Evolutionary conservation across 2,329 filamentous ascomycete species (phyloP).

Genomic region (Ceratocystis albifundus): DNA sequence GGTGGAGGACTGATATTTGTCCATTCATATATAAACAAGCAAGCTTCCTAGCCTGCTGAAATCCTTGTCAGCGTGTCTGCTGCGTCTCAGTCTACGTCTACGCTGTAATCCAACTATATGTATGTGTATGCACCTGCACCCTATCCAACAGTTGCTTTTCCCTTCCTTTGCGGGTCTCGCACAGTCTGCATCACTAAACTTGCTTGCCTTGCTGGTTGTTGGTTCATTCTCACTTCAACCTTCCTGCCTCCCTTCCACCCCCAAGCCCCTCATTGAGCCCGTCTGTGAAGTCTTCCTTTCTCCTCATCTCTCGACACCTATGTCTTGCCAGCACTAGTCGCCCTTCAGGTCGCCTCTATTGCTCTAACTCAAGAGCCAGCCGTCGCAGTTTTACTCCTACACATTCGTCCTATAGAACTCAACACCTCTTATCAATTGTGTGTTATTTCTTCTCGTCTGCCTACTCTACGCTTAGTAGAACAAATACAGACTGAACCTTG

Average conservation of each 20-base stretch:
- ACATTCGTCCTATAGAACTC: too few relatives aligned
- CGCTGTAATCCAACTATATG: neutral
- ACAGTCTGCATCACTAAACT: constrained; percentile 1
- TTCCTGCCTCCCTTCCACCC: neutral
- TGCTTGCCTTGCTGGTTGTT: neutral
- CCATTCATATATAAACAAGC: constrained; percentile 1
- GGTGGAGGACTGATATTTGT: neutral
- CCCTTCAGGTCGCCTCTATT: neutral
- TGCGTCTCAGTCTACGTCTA: too few relatives aligned
- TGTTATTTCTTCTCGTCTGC: neutral
- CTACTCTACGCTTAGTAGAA: neutral
- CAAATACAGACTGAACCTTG: neutral
- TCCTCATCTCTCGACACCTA: neutral
- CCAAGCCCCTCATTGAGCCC: neutral
- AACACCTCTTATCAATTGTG: neutral
- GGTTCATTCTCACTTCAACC: neutral
- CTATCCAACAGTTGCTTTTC: neutral
- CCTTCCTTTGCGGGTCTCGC: constrained; percentile 12
- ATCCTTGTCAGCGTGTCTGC: neutral
- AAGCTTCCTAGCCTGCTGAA: neutral
- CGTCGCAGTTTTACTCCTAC: neutral
- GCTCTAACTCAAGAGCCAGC: neutral
- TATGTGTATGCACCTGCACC: constrained; percentile 3
- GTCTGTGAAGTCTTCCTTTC: neutral
- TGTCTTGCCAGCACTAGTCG: neutral